Evolutionary conservation across 2,329 filamentous ascomycete genomes (phyloP), one percentile per base, ranked within the genome.

Genomic region (Fusarium proliferatum): DNA sequence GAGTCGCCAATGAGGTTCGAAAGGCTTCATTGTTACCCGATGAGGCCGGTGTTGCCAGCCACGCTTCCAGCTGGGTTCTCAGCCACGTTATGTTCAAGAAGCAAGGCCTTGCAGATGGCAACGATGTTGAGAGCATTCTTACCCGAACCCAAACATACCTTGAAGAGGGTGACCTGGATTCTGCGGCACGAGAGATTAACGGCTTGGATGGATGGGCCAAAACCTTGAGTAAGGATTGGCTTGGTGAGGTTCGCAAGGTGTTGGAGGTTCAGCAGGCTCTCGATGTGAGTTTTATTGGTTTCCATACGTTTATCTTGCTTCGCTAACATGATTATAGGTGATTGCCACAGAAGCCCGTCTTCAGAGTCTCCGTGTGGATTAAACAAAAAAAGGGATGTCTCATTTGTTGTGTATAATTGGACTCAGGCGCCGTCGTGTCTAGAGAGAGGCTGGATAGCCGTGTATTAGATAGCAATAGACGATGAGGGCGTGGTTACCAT

Each of bases 41-140:
- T 74, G 93, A 98, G 79, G 96, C 96, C 0, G 96, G 96, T 76
- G 93, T 99, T 33, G 96, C 96, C 26, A 96, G 93, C 79, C 96
- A 99, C 82, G 95, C 96, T 6, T 96, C 95, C 48, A 96, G 93
- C 82, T 92, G 94, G 82, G 88, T 97, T 52, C 87, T 99, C 78
- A 97, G 94, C 87, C 97, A 97, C 85, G 88, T 98, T 59, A 91
- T 98, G 85, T 98, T 99, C 89, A 95, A 94, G 87, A 98, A 98
- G 89, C 91, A 93, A 79, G 94, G 93, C 15, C 87, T 96, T 52
- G 93, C 94, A 1, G 91, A 91, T 30, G 95, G 96, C 26, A 89
- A 94, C 76, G 96, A 98, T 79, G 96, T 98, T 28, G 96, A 99
- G 87, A 97, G 95, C 79, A 92, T 98, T 67, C 88, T 99, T 52